Evolutionary conservation across 2,329 filamentous ascomycete genomes (phyloP).

Genomic region (Sclerotinia spermophila): DNA sequence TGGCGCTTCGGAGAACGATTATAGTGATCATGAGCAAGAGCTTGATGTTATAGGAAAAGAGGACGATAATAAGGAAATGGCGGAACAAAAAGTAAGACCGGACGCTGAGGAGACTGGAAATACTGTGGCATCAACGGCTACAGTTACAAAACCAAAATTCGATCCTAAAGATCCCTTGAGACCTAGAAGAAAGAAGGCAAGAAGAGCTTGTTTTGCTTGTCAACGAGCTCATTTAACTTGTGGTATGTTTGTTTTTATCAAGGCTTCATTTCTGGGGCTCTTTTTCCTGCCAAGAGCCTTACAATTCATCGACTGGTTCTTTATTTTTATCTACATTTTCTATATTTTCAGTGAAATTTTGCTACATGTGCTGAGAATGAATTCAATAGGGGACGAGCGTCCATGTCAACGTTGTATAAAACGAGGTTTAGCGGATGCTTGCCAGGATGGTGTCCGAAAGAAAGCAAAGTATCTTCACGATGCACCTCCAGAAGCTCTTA

Average conservation of each 20-base stretch:
- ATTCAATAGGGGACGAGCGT: conserved; percentile 75
- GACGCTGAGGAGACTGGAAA: conserved; percentile 35
- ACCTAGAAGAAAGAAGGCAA: conserved; percentile 90
- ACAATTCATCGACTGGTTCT: conserved; percentile 19
- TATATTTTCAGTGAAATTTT: not conserved
- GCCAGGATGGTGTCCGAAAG: conserved; percentile 94
- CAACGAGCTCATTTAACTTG: conserved; percentile 97
- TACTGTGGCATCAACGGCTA: conserved; percentile 40
- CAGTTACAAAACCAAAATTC: conserved; percentile 57
- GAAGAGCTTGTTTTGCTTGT: conserved; percentile 92
- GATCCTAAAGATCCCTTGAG: conserved; percentile 86
- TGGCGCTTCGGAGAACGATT: conserved; percentile 38
- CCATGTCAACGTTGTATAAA: conserved; percentile 94
- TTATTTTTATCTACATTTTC: conserved; percentile 1
- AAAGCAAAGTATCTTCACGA: conserved; percentile 99
- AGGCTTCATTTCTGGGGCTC: conserved; percentile 11
- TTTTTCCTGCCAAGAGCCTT: not conserved
- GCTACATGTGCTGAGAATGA: conserved; percentile 16
- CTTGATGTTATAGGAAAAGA: conserved; percentile 34
- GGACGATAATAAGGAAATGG: conserved; percentile 37
- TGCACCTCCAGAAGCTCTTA: conserved; percentile 81
- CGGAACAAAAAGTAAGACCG: conserved; percentile 35
- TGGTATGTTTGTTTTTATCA: conserved; percentile 62
- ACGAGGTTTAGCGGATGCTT: conserved; percentile 82
- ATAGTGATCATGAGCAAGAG: conserved; percentile 37